phyloP scores from a whole-genome alignment of 2,329 filamentous ascomycete genomes.

The Dothistroma pini region DNA sequence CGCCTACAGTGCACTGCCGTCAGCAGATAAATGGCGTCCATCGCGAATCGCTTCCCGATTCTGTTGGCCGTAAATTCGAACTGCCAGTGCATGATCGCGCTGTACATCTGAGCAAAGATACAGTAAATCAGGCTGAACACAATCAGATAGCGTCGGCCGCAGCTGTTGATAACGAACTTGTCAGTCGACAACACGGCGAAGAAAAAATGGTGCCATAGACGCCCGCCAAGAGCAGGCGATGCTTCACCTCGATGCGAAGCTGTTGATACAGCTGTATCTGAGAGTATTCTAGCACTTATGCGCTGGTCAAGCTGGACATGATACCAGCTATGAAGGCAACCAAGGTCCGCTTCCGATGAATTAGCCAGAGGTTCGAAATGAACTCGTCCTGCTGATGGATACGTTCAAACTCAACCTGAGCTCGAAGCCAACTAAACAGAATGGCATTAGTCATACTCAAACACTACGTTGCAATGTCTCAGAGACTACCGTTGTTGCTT shows the following conservation, averaged over 20 bases:
- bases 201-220: conserved; percentile 53
- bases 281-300: conserved; percentile 50
- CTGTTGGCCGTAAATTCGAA: conserved; percentile 53
- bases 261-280: conserved; percentile 51
- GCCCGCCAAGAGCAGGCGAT: conserved; percentile 50
- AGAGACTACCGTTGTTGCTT: no score
- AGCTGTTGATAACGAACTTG: conserved; percentile 51
- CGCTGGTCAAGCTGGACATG: conserved; percentile 53
- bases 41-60: conserved; percentile 56
- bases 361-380: conserved; percentile 47
- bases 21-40: conserved; percentile 57
- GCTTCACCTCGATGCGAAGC: conserved; percentile 48
- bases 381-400: conserved; percentile 24
- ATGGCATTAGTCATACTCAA: no score
- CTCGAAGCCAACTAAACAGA: conserved; percentile 40
- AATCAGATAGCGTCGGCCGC: conserved; percentile 57
- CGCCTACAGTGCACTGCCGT: conserved; percentile 52
- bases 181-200: conserved; percentile 49
- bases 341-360: conserved; percentile 50
- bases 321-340: conserved; percentile 54
- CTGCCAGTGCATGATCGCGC: conserved; percentile 54
- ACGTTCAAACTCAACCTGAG: conserved; percentile 44
- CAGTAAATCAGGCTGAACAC: conserved; percentile 49
- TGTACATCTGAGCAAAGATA: conserved; percentile 55
- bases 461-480: no score